A percentile compares a stretch with the other conserved stretches of the same genome.
Conservation (phyloP, 2,329 filamentous ascomycete genomes). For the Fusarium metavorans region DNA sequence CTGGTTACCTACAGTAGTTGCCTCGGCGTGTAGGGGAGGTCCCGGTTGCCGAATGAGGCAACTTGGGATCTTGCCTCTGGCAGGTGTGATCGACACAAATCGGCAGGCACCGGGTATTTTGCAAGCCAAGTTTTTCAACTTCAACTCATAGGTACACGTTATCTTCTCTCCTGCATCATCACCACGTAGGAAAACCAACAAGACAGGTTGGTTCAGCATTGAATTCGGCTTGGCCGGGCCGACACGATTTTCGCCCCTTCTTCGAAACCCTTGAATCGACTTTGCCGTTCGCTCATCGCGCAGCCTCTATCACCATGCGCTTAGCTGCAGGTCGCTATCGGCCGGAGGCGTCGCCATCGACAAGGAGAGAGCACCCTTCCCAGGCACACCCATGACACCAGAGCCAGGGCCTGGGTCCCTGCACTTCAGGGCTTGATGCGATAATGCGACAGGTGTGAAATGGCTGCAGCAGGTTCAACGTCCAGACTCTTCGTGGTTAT, state of each 20-base stretch:
- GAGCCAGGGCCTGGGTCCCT: constrained; percentile 5
- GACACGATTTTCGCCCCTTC: constrained; percentile 27
- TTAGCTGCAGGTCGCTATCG: constrained; percentile 43
- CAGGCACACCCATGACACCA: constrained; percentile 25
- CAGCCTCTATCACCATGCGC: constrained; percentile 25
- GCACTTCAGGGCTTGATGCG: neutral
- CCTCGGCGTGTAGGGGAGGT: neutral
- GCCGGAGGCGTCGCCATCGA: constrained; percentile 36
- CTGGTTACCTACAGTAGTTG: constrained; percentile 1
- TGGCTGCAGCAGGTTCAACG: constrained; percentile 16
- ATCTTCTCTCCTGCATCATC: neutral
- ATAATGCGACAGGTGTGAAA: constrained; percentile 1
- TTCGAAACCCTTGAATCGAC: constrained; percentile 29
- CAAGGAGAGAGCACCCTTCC: constrained; percentile 17
- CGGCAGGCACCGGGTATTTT: constrained; percentile 3
- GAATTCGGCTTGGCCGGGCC: constrained; percentile 14
- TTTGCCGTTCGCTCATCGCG: constrained; percentile 33
- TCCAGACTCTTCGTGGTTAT: constrained; percentile 7
- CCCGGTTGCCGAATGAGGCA: constrained; percentile 33
- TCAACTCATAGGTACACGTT: neutral
- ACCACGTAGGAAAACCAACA: neutral
- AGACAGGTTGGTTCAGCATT: constrained; percentile 14
- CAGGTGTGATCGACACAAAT: constrained; percentile 28
- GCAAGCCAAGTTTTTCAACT: neutral
- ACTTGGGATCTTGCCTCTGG: constrained; percentile 32